Conservation (phyloP, 2,329 filamentous ascomycete species). For the Raffaelea albimanens region DNA sequence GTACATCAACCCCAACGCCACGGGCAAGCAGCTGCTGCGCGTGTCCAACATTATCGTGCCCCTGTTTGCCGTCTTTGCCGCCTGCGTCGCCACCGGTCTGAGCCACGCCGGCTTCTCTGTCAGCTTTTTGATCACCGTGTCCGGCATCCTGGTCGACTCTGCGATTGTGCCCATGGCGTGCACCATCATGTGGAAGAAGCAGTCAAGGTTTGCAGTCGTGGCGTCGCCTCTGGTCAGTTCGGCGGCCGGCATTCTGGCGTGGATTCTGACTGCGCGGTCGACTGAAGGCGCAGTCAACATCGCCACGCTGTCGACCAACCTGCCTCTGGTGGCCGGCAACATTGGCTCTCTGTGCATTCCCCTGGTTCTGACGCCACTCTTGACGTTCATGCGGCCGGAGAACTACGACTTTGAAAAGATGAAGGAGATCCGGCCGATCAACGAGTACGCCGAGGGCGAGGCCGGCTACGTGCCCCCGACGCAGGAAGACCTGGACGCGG, state of each 20-base stretch:
- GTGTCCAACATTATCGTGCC: conserved; percentile 66
- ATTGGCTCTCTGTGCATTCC: conserved; percentile 73
- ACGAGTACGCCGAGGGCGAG: too few relatives aligned
- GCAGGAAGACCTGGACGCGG: too few relatives aligned
- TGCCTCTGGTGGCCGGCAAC: conserved; percentile 84
- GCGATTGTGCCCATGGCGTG: conserved; percentile 76
- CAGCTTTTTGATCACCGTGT: conserved; percentile 65
- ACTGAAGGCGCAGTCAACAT: conserved; percentile 61
- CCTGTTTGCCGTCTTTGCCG: conserved; percentile 64
- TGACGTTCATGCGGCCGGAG: conserved; percentile 60
- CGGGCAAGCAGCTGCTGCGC: conserved; percentile 66
- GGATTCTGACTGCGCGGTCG: conserved; percentile 66
- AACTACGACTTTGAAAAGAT: conserved; percentile 82
- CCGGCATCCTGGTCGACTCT: conserved; percentile 81
- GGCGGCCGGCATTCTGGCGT: conserved; percentile 58
- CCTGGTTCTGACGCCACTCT: conserved; percentile 60
- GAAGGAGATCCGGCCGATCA: conserved; percentile 28
- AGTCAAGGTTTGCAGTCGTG: conserved; percentile 62
- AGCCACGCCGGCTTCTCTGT: conserved; percentile 68
- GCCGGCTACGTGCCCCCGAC: too few relatives aligned
- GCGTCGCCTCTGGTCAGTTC: conserved; percentile 61
- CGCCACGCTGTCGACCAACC: conserved; percentile 66
- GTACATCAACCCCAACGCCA: conserved; percentile 70
- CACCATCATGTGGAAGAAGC: conserved; percentile 69
- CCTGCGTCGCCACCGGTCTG: conserved; percentile 65